phyloP scores from a whole-genome alignment of 176 grass and related monocot species.

The Themeda triandra region DNA sequence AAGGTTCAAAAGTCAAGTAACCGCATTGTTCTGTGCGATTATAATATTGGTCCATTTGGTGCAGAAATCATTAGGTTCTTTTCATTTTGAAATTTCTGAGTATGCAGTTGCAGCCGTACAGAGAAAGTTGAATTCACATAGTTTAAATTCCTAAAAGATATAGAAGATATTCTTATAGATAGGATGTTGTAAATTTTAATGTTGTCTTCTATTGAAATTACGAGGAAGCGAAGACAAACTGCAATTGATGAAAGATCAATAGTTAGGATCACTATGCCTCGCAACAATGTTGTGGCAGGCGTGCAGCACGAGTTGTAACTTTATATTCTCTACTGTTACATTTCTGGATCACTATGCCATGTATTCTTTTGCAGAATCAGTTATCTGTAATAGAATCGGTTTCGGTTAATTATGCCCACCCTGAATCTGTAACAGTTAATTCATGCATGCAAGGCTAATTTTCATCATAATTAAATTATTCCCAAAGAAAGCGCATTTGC shows the following conservation, averaged over 20 bases:
- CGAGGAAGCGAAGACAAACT: background rate
- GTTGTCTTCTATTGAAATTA: background rate
- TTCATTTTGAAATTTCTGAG: background rate
- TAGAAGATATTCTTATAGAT: background rate
- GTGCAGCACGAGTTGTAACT: background rate
- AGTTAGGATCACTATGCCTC: background rate
- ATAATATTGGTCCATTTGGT: background rate
- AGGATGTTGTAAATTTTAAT: background rate
- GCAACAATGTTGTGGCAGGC: background rate
- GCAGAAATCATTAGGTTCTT: background rate
- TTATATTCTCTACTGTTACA: background rate
- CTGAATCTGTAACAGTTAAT: background rate
- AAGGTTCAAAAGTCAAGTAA: conserved; percentile 5
- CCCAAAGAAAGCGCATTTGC: background rate
- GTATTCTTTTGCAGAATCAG: background rate
- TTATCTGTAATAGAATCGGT: too few species aligned
- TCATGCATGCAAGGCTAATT: background rate
- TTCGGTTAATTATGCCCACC: too few species aligned
- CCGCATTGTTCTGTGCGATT: conserved; percentile 15
- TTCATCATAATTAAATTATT: background rate
- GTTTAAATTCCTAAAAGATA: background rate
- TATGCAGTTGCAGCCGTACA: background rate
- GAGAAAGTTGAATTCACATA: background rate
- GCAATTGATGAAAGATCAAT: background rate
- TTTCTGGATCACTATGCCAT: background rate